These are phyloP conservation scores for Alternaria hordeiaustralica DNA, from an alignment of 2,329 filamentous ascomycete genomes.

Conservation along the genomic window DNA sequence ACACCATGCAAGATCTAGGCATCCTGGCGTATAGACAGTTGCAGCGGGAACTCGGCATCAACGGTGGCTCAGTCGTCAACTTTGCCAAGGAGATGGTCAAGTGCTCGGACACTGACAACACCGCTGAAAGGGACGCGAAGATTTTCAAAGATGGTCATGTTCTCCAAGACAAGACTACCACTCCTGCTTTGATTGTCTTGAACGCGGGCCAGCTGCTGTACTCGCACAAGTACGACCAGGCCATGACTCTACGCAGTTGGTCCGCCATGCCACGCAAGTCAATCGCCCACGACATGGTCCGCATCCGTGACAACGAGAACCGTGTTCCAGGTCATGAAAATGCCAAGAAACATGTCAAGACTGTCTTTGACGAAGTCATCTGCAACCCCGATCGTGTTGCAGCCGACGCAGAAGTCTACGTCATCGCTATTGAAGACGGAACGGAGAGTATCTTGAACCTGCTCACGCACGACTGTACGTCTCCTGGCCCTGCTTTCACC, in stretches of 20 bases:
- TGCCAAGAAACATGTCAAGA: constrained; percentile 67
- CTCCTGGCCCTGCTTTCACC: not conserved
- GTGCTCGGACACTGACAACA: constrained; percentile 17
- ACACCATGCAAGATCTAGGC: constrained; percentile 79
- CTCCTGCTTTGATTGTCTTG: constrained; percentile 72
- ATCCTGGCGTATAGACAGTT: constrained; percentile 74
- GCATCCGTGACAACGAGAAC: constrained; percentile 64
- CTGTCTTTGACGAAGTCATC: constrained; percentile 71
- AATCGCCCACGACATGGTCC: constrained; percentile 61
- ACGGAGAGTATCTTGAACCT: constrained; percentile 65
- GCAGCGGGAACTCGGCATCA: constrained; percentile 68
- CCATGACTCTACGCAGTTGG: constrained; percentile 67
- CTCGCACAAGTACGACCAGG: constrained; percentile 68
- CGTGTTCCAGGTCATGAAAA: constrained; percentile 65
- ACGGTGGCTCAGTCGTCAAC: constrained; percentile 72
- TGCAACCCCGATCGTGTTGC: constrained; percentile 52
- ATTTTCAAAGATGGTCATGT: constrained; percentile 28
- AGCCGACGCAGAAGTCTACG: constrained; percentile 64
- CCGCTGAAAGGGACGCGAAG: constrained; percentile 13
- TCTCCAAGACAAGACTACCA: constrained; percentile 22
- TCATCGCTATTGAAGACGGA: constrained; percentile 75
- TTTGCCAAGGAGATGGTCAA: constrained; percentile 61
- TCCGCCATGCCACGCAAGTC: constrained; percentile 66
- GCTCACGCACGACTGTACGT: constrained; percentile 63
- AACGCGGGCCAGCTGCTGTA: constrained; percentile 81